Evolutionary conservation across 192 early-diverging fungal genomes (phyloP).

Genomic region (Gigaspora rosea): DNA sequence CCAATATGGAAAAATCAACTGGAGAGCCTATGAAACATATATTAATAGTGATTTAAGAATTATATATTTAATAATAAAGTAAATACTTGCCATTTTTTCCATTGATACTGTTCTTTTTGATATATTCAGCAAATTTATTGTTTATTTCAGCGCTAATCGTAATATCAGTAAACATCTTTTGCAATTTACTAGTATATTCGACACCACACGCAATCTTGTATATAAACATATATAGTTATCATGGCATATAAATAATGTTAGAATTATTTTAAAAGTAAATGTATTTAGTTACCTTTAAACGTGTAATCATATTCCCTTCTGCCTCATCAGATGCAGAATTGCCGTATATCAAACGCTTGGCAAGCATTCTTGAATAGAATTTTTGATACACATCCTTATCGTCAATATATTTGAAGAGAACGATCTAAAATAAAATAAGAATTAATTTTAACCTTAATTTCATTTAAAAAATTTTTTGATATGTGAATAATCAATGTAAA

Average conservation of each 20-base stretch:
- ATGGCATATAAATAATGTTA: background rate
- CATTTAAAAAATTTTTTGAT: background rate
- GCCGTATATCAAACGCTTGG: slow-evolving; percentile 77
- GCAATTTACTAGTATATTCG: slow-evolving; percentile 84
- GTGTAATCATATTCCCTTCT: slow-evolving; percentile 79
- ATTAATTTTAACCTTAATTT: background rate
- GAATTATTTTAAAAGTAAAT: background rate
- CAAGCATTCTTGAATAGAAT: slow-evolving; percentile 81
- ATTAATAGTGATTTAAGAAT: background rate
- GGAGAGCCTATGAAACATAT: background rate
- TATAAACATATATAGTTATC: background rate
- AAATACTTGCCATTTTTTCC: slow-evolving; percentile 36
- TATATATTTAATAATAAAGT: background rate
- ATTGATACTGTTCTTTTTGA: slow-evolving; percentile 43
- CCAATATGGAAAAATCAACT: slow-evolving; percentile 74
- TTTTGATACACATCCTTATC: slow-evolving; percentile 94
- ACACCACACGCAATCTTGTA: slow-evolving; percentile 68
- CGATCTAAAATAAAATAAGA: slow-evolving; percentile 42
- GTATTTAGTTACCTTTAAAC: slow-evolving; percentile 60
- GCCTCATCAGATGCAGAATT: slow-evolving; percentile 74
- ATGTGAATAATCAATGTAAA: background rate
- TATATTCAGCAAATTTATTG: slow-evolving; percentile 49
- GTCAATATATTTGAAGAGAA: slow-evolving; percentile 84
- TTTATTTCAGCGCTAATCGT: slow-evolving; percentile 72
- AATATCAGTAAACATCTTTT: slow-evolving; percentile 89